A percentile compares a stretch with the other conserved stretches of the same genome.
phyloP scores from a whole-genome alignment of 2,329 filamentous ascomycete genomes.

The Cyphellophora europaea region DNA sequence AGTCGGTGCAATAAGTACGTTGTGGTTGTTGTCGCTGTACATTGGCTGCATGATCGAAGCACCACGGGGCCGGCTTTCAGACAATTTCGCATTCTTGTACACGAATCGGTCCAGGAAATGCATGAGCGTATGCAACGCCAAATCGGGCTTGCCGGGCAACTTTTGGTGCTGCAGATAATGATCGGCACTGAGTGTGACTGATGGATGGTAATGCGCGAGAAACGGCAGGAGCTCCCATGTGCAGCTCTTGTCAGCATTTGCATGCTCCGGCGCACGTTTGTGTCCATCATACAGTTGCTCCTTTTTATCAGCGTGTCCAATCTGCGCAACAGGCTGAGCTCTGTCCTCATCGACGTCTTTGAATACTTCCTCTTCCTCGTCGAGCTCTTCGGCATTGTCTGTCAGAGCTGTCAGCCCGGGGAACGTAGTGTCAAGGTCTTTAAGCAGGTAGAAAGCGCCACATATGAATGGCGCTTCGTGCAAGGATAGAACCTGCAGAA shows the following conservation, averaged over 20 bases:
- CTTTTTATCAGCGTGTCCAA: slow-evolving; percentile 17
- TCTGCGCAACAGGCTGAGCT: too few species aligned
- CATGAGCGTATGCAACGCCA: slow-evolving; percentile 81
- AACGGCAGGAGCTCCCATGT: slow-evolving; percentile 82
- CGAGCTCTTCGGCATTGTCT: slow-evolving; percentile 68
- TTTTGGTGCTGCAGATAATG: slow-evolving; percentile 60
- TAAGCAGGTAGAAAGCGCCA: slow-evolving; percentile 81
- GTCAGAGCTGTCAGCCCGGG: slow-evolving; percentile 70
- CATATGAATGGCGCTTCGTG: slow-evolving; percentile 91
- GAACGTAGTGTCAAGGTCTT: slow-evolving; percentile 70
- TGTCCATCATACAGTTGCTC: slow-evolving; percentile 63
- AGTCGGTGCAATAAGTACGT: slow-evolving; percentile 53
- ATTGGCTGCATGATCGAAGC: slow-evolving; percentile 96
- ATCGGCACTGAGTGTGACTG: slow-evolving; percentile 73
- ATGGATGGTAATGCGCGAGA: slow-evolving; percentile 80
- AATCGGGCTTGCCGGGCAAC: slow-evolving; percentile 78
- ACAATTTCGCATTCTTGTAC: slow-evolving; percentile 80
- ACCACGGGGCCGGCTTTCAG: slow-evolving; percentile 58
- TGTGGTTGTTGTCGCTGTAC: slow-evolving; percentile 50
- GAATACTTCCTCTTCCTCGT: slow-evolving; percentile 64
- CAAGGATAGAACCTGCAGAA: slow-evolving; percentile 76
- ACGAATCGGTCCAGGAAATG: slow-evolving; percentile 97
- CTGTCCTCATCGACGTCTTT: slow-evolving; percentile 50
- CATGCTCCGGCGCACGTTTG: slow-evolving; percentile 84
- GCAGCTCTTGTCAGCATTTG: slow-evolving; percentile 86